Conservation (phyloP, 148 eudicot genomes). For the Rhododendron simsii region DNA sequence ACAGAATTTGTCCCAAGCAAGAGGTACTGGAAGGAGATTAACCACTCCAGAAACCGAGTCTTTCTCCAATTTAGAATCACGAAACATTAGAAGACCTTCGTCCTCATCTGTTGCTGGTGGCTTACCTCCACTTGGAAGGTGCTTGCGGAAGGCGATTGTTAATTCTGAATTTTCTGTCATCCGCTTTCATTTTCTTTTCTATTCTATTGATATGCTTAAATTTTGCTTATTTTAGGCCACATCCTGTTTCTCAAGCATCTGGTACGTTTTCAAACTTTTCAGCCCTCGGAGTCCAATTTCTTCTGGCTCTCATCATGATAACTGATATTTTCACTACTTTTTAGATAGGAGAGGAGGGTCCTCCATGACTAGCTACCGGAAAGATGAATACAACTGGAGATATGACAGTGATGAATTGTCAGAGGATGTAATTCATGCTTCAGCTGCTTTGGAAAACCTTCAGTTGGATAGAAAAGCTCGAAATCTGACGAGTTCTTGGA, state of each 20-base stretch:
- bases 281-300: not conserved
- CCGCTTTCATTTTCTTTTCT: not conserved
- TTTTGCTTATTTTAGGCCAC: conserved; percentile 48
- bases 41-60: conserved; percentile 50
- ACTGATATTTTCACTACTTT: conserved; percentile 10
- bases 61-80: conserved; percentile 50
- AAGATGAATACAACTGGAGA: conserved; percentile 85
- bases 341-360: conserved; percentile 83
- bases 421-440: conserved; percentile 72
- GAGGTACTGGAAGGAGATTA: conserved; percentile 58
- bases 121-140: conserved; percentile 90
- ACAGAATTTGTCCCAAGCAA: conserved; percentile 70
- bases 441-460: conserved; percentile 85
- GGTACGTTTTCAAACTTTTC: conserved; percentile 41
- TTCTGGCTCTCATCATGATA: not conserved
- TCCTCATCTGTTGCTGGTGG: conserved; percentile 83
- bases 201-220: not conserved
- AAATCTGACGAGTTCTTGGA: conserved; percentile 79
- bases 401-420: conserved; percentile 71
- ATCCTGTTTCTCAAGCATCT: conserved; percentile 68
- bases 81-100: conserved; percentile 64
- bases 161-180: not conserved
- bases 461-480: conserved; percentile 96
- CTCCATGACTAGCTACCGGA: conserved; percentile 67
- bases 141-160: conserved; percentile 3